Evolutionary conservation across 257 asterid genomes (phyloP), one percentile per base, ranked within the genome.

Genomic region (Dorcoceras hygrometricum): DNA sequence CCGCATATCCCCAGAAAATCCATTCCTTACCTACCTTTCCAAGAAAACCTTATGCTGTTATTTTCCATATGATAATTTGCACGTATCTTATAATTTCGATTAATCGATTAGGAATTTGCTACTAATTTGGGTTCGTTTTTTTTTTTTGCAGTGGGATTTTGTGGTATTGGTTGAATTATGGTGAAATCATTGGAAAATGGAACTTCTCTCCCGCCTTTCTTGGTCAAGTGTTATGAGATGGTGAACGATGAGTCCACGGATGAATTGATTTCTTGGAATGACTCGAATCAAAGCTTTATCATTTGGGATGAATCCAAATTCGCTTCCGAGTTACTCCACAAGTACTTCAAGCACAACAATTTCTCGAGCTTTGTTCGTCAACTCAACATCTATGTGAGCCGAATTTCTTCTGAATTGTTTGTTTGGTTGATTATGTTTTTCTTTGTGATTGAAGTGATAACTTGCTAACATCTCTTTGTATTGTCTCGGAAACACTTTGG

Each of bases 331-430:
- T 70, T 93, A 82, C 90, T 93, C 18, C 95, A 95, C 0, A 93
- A 88, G 75, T 86, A 90, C 77, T 93, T 93, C 89, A 93, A 93
- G 84, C 99, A 93, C 75, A 84, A 80, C 82, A 93, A 93, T 48
- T 78, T 93, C 80, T 79, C 99, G 59, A 93, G 99, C 77, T 93
- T 93, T 72, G 83, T 93, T 20, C 91, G 99, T 36, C 99, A 93
- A 69, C 95, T 93, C 73, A 90, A 93, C 70, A 90, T 90, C 69
- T 90, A 90, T 80, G 98, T 91, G 71, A 77, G 96, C 68, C 27
- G 69, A 63, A 54, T 59, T 60, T 55, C 26, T 5, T 48, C 23
- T 12, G 22, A 20, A 25, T 43, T 39, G 39, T 19, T 10, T 31
- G 46, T 71, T 55, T 4, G 24, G 3, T 25, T 65, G 34, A 27